A percentile compares a stretch with the other conserved stretches of the same genome.
These are phyloP conservation scores for Luzula sylvatica DNA, from an alignment of 176 grass and related monocot species.

Conservation along the genomic window DNA sequence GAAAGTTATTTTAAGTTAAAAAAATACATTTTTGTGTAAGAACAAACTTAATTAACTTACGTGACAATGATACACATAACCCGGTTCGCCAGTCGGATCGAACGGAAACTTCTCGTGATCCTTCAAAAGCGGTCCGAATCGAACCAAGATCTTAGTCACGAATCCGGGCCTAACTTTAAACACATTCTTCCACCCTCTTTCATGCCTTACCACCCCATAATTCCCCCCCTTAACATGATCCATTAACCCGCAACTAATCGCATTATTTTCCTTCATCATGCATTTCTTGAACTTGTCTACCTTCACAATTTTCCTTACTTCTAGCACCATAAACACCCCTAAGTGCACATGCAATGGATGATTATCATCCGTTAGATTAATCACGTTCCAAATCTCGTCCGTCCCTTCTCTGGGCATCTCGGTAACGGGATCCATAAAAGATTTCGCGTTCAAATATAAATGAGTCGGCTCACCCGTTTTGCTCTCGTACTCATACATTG, in stretches of 20 bases:
- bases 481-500: constrained; percentile 79
- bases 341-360: constrained; percentile 89
- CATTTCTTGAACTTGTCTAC: constrained; percentile 46
- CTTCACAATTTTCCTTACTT: constrained; percentile 34
- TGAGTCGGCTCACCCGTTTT: constrained; percentile 67
- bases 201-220: constrained; percentile 27
- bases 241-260: constrained; percentile 20
- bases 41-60: constrained; percentile 21
- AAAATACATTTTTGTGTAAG: neutral
- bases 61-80: constrained; percentile 94
- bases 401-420: constrained; percentile 62
- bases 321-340: constrained; percentile 37
- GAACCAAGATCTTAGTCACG: constrained; percentile 48
- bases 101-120: constrained; percentile 32
- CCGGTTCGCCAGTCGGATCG: constrained; percentile 52
- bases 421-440: constrained; percentile 62
- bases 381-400: constrained; percentile 71
- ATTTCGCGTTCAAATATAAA: constrained; percentile 64
- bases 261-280: constrained; percentile 58
- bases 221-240: constrained; percentile 22
- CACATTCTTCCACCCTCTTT: constrained; percentile 90
- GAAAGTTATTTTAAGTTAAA: neutral
- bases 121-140: constrained; percentile 43
- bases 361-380: constrained; percentile 92
- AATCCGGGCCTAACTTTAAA: constrained; percentile 53